Evolutionary conservation across 352 stramenopile genomes (phyloP).

Genomic region (Blastocystis sp.): DNA sequence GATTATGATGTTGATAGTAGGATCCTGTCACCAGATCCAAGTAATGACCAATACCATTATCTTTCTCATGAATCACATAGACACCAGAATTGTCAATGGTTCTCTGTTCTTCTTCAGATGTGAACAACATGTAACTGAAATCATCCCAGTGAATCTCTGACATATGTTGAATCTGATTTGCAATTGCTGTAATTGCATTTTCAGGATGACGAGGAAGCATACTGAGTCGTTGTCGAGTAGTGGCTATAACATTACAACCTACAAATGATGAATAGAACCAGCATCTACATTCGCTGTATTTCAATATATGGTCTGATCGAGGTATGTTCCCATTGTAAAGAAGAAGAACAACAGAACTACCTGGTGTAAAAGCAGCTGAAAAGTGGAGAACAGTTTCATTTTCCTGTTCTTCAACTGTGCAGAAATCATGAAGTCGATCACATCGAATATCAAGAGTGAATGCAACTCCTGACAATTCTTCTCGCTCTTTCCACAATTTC

Average conservation of each 20-base stretch:
- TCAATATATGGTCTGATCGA: background rate
- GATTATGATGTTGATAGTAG: conserved; percentile 34
- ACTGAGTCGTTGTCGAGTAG: background rate
- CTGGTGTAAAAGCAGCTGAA: background rate
- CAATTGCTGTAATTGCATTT: background rate
- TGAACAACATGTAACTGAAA: conserved; percentile 62
- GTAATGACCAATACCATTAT: background rate
- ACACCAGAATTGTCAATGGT: background rate
- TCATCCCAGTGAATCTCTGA: background rate
- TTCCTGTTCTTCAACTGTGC: background rate
- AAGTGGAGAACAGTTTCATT: background rate
- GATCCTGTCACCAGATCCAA: background rate
- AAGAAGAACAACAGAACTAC: conserved; percentile 28
- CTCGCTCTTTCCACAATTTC: background rate
- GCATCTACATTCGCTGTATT: conserved; percentile 3
- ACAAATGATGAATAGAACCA: background rate
- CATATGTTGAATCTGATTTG: background rate
- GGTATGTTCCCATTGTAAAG: background rate
- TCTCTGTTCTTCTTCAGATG: conserved; percentile 48
- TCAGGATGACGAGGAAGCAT: conserved; percentile 18
- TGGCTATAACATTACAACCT: conserved; percentile 9
- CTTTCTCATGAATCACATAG: background rate
- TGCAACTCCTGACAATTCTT: background rate
- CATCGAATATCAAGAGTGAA: background rate
- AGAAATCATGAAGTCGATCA: background rate